phyloP scores from a whole-genome alignment of 2,329 filamentous ascomycete species.

The Alternaria metachromatica region DNA sequence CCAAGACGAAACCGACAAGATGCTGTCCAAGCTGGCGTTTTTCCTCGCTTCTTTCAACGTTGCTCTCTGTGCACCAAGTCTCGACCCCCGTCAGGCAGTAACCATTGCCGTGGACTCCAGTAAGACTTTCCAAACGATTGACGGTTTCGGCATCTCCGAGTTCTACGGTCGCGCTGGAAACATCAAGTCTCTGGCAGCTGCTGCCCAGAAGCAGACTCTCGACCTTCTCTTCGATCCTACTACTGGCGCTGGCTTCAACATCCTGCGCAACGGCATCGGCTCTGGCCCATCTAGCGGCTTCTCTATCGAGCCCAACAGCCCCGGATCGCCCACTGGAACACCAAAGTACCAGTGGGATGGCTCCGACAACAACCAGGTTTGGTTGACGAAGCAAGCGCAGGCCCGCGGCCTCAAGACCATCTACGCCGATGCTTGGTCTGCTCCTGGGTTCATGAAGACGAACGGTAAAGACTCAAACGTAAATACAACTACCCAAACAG shows the following conservation, averaged over 20 bases:
- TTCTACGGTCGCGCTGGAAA: background rate
- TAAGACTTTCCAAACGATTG: background rate
- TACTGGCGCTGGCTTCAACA: background rate
- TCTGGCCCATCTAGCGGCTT: background rate
- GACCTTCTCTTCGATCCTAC: background rate
- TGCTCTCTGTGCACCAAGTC: background rate
- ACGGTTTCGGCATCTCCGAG: background rate
- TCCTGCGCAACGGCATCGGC: background rate
- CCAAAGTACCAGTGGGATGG: background rate
- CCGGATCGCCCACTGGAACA: background rate
- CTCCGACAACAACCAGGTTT: background rate
- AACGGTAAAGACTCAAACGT: background rate
- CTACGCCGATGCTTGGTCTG: background rate
- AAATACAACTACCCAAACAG: background rate
- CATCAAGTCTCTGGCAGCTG: background rate
- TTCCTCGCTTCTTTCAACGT: background rate
- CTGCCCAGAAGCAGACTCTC: background rate
- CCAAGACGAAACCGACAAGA: background rate
- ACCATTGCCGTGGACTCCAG: background rate
- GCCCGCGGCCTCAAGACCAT: background rate
- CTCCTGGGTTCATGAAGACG: background rate
- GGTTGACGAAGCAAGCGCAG: background rate
- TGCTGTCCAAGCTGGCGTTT: background rate
- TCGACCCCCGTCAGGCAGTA: background rate
- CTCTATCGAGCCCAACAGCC: background rate